Percentiles rank a stretch among this genome's conserved stretches.
Evolutionary conservation across 441 rosid species (phyloP).

Genomic region (Gossypium davidsonii): DNA sequence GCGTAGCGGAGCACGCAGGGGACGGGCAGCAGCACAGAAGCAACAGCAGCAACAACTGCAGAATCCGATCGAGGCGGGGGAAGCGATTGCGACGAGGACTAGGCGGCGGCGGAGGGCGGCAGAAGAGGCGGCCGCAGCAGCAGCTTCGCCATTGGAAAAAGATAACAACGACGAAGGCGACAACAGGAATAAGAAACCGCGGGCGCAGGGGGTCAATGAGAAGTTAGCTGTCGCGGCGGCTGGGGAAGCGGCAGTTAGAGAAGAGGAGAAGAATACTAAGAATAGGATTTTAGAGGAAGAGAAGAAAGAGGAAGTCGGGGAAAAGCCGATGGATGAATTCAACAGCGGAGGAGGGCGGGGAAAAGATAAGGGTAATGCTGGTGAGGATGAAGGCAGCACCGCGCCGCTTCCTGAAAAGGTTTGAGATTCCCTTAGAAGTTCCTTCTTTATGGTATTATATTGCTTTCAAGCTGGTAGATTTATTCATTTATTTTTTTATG

Average conservation of each 20-base stretch:
- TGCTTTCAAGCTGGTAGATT: background rate
- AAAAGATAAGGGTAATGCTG: slow-evolving; percentile 41
- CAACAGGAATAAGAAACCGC: slow-evolving; percentile 10
- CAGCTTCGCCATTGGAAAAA: slow-evolving; percentile 10
- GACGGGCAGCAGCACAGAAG: slow-evolving; percentile 31
- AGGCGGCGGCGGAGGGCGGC: slow-evolving; percentile 38
- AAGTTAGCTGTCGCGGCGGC: slow-evolving; percentile 20
- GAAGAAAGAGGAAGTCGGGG: slow-evolving; percentile 35
- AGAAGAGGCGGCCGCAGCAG: slow-evolving; percentile 37
- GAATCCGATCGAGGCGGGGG: slow-evolving; percentile 31
- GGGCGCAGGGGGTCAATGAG: slow-evolving; percentile 17
- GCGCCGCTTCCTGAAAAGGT: slow-evolving; percentile 63
- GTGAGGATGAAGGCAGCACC: slow-evolving; percentile 54
- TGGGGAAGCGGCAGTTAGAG: slow-evolving; percentile 16
- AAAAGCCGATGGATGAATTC: slow-evolving; percentile 46
- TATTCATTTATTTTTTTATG: background rate
- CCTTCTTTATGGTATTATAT: background rate
- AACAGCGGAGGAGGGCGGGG: slow-evolving; percentile 39
- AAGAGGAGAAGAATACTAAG: slow-evolving; percentile 11
- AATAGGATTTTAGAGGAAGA: slow-evolving; percentile 23
- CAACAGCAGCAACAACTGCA: slow-evolving; percentile 13
- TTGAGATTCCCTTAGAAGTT: background rate
- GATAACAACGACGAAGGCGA: background rate
- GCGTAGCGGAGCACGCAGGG: slow-evolving; percentile 60
- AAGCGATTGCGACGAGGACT: slow-evolving; percentile 51